Evolutionary conservation across 495 filamentous ascomycete species (phyloP), one percentile per base, ranked within the genome.

Genomic region (Penicillium dipodomyicola): DNA sequence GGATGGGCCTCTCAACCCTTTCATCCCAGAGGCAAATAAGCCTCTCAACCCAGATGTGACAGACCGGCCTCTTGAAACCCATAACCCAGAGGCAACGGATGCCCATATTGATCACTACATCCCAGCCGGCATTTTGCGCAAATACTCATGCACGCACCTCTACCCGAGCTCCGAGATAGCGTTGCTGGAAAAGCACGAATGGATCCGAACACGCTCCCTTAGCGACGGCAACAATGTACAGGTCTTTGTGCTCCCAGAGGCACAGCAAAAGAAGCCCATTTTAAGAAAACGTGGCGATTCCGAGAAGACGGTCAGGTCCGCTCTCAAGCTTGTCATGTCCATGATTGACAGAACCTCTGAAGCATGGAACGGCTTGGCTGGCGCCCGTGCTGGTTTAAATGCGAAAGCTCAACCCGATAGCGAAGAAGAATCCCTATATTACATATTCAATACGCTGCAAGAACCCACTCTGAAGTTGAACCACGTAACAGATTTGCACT

Each of bases 401-500:
- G 41, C 40, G n/a, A 47, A 56, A 22, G 29, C 63, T 20, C 11
- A 15, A 27, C 39, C 58, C 33, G 49, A 57, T 25, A 50, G 52
- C 6, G 54, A 54, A 1, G 77, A 84, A 37, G 71, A 82, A 12
- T 90, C 89, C 0, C 70, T 97, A 0, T 88, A 92, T 61, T 84
- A 90, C 56, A 82, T 96, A 58, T 97, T 95, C 75, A 97, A 97
- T 72, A 89, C 79, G 4, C 72, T 96, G 9, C 78, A 87, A 11
- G 85, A 91, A 10, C 93, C 93, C 1, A 63, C 77, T 3, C 88
- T 91, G 8, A 59, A 60, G 0, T 74, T 80, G 3, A 71, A 82
- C 7, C 49, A 52, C 0, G 76, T 92, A 25, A 54, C 65, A 1
- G 82, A 90, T 59, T 67, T 64, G 3, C 82, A 87, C 59, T 77